Percentiles rank a stretch among this genome's conserved stretches.
Evolutionary conservation across 2,329 filamentous ascomycete species (phyloP).

Genomic region (Plectosphaerella cucumerina): DNA sequence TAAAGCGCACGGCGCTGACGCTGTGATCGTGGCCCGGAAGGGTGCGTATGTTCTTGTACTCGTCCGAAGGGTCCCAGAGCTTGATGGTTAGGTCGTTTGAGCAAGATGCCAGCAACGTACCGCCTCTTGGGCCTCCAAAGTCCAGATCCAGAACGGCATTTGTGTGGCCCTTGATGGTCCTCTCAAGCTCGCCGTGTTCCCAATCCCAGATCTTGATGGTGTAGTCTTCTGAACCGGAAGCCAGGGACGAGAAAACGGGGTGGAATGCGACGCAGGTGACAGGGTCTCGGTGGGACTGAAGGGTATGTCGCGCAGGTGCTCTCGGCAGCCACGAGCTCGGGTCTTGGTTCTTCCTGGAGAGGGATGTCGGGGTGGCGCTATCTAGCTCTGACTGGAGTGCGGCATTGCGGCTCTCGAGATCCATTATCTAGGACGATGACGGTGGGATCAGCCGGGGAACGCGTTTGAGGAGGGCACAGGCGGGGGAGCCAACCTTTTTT

Average conservation of each 20-base stretch:
- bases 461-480: not conserved
- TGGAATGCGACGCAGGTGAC: constrained; percentile 91
- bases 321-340: constrained; percentile 83
- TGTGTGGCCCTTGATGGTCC: constrained; percentile 89
- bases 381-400: constrained; percentile 80
- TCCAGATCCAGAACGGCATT: constrained; percentile 85
- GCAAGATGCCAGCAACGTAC: constrained; percentile 67
- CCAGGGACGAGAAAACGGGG: constrained; percentile 83
- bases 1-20: constrained; percentile 83
- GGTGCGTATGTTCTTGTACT: constrained; percentile 93
- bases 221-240: constrained; percentile 85
- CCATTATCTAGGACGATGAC: constrained; percentile 69
- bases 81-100: constrained; percentile 91
- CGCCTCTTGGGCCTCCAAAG: constrained; percentile 79
- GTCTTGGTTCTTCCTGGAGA: constrained; percentile 77
- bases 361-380: constrained; percentile 70
- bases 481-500: constrained; percentile 66
- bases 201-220: constrained; percentile 98
- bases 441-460: not conserved
- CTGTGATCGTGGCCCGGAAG: constrained; percentile 89
- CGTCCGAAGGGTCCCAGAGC: constrained; percentile 86
- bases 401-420: constrained; percentile 73
- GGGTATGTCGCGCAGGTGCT: constrained; percentile 72
- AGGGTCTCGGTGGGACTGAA: constrained; percentile 76
- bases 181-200: constrained; percentile 86